A percentile compares a stretch with the other conserved stretches of the same genome.
Conservation (phyloP, 2,329 filamentous ascomycete species). For the Sclerotinia glacialis region DNA sequence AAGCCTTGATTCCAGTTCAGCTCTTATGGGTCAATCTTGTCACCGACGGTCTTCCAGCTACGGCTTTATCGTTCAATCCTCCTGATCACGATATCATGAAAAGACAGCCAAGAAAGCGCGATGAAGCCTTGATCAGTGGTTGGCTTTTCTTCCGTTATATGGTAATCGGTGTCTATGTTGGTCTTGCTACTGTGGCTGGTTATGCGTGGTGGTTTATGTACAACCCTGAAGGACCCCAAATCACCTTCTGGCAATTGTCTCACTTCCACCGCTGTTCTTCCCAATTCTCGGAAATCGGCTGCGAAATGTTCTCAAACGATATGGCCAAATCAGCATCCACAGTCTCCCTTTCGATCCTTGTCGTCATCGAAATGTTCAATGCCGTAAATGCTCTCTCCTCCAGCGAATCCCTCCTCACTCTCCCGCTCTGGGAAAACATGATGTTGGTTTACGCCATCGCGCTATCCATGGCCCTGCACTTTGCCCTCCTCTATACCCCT, state of each 20-base stretch:
- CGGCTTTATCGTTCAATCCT: constrained; percentile 95
- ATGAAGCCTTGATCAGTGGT: constrained; percentile 86
- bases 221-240: constrained; percentile 84
- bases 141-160: constrained; percentile 99
- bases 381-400: constrained; percentile 97
- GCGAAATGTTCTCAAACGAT: constrained; percentile 83
- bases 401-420: constrained; percentile 86
- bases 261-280: constrained; percentile 92
- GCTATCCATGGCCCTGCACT: constrained; percentile 92
- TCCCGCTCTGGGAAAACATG: constrained; percentile 98
- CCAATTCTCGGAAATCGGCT: constrained; percentile 85
- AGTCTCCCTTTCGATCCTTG: constrained; percentile 84
- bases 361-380: constrained; percentile 99
- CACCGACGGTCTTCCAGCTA: constrained; percentile 93
- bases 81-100: constrained; percentile 99
- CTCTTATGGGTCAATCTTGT: constrained; percentile 98
- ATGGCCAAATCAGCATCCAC: constrained; percentile 89
- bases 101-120: constrained; percentile 83
- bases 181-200: constrained; percentile 88
- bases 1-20: constrained; percentile 94
- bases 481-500: constrained; percentile 87
- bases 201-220: constrained; percentile 99
- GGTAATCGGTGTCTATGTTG: constrained; percentile 93
- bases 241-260: constrained; percentile 81
- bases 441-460: constrained; percentile 94